Evolutionary conservation across 2,329 filamentous ascomycete genomes (phyloP), one percentile per base, ranked within the genome.

Genomic region (Fusarium nematophilum): DNA sequence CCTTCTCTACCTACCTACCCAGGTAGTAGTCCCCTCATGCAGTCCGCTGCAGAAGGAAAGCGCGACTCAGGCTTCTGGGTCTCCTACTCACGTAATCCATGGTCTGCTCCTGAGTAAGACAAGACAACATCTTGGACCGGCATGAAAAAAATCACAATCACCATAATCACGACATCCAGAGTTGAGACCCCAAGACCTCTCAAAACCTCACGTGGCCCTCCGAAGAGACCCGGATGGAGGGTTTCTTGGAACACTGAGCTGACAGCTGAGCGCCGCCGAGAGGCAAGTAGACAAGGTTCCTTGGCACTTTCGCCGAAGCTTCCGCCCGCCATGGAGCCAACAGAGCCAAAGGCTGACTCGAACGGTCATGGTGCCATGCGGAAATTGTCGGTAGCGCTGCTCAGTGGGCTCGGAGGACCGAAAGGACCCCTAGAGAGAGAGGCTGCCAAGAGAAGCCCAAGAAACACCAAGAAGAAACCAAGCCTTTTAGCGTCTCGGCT

Each of bases 401-500:
- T 36, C 34, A 21, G 23, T 45, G 33, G 34, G 13, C 53, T 62
- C 53, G 45, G 57, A 50, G 33, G 57, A 18, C 53, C 53, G 47
- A 64, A 31, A 46, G 17, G 57, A 52, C 45, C 57, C 49, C 44
- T 49, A 48, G 37, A 37, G 39, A 43, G 31, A 37, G 56, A 61
- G 53, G 50, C 49, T 46, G 50, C 60, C 49, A 55, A 57, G 63
- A 56, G 37, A 26, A 29, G 7, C 14, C 29, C 9, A 49, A 47
- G 45, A 63, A 39, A 36, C 33, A 44, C 27, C 44, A 48, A 57
- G 36, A 51, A 15, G n/a, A 8, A 42, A 47, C 57, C 60, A 65
- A 69, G 56, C 46, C 47, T 65, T 64, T 61, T 66, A 67, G 67
- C 65, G 63, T 36, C 57, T 57, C 45, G 60, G 61, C 52, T 44